A percentile compares a stretch with the other conserved stretches of the same genome.
phyloP scores from a whole-genome alignment of 768 basidiomycete genomes.

The Holtermanniella nyarrowii region DNA sequence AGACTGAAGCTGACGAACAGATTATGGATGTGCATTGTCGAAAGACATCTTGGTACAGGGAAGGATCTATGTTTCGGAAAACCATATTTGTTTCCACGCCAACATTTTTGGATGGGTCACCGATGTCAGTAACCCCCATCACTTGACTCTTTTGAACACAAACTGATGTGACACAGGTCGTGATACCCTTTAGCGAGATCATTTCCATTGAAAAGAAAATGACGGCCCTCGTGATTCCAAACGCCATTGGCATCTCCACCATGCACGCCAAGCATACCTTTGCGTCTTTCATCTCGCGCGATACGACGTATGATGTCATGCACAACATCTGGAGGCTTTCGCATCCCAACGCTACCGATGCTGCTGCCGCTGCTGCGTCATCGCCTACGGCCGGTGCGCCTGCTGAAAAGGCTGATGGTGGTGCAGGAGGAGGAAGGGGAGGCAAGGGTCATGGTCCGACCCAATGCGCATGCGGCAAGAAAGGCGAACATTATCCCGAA shows the following conservation, averaged over 20 bases:
- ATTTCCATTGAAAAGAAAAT: conserved; percentile 84
- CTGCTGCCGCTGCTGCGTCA: conserved; percentile 13
- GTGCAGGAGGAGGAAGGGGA: conserved; percentile 18
- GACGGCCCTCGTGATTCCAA: conserved; percentile 96
- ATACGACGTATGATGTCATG: conserved; percentile 92
- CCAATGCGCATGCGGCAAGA: conserved; percentile 60
- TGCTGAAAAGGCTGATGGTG: conserved; percentile 5
- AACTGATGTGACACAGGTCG: conserved; percentile 50
- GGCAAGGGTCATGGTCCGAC: conserved; percentile 47
- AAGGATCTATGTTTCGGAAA: conserved; percentile 90
- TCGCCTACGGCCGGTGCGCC: conserved; percentile 10
- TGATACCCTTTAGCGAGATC: conserved; percentile 79
- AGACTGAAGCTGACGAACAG: conserved; percentile 43
- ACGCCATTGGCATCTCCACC: conserved; percentile 84
- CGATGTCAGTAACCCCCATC: conserved; percentile 56
- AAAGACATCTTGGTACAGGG: conserved; percentile 96
- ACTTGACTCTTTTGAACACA: neutral
- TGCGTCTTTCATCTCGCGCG: conserved; percentile 89
- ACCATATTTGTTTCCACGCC: conserved; percentile 98
- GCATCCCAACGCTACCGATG: conserved; percentile 53
- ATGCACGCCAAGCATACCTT: conserved; percentile 67
- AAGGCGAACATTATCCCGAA: conserved; percentile 61
- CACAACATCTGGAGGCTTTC: conserved; percentile 90
- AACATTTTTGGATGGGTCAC: conserved; percentile 99
- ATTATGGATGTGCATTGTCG: conserved; percentile 95